Base-by-base conservation (phyloP, 1,284 basidiomycete species). In the Leccinum pseudoinsigne region DNA sequence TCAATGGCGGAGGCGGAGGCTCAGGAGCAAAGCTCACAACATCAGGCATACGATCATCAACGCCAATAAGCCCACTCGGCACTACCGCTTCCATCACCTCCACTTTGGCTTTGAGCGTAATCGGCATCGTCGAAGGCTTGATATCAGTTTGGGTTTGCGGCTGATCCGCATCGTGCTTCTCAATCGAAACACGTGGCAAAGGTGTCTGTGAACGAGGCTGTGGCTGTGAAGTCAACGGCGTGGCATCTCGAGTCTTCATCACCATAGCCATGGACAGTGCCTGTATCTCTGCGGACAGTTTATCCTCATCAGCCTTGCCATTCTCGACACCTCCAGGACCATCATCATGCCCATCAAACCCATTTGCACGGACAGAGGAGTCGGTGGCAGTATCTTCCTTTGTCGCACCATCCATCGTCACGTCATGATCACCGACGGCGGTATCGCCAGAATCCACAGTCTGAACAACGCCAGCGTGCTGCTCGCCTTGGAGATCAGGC, bases 1-100 rank as follows among this genome's bases (percentile, higher is more conserved):
- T 66, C 67, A 76, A 75, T 75, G 73, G 75, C 60, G 73, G 74
- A 9, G 68, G 76, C 47, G 74, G 71, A 34, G 76, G 73, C 11
- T 74, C 74, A 65, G 73, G 74, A 57, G 74, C 72, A 58, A 65
- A 65, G 68, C 70, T 72, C 64, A 72, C 70, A 65, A 63, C 66
- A 62, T 71, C 66, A 59, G 70, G 67, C 58, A 40, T 42, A 61
- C 51, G 61, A 50, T 70, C 74, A 60, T 74, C 66, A 8, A 57
- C 36, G 12, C 62, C 64, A 34, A 66, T 61, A 54, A 67, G 66
- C 18, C 63, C 72, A 55, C 58, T 72, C 9, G 67, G 69, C 42
- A 77, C 57, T n/a, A 62, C 21, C 10, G 38, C 65, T 36, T 75
- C 76, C 59, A 69, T 57, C 11, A 74, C 53, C 64, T 80, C 79